Conservation (phyloP, 169 alveolate genomes). For the Cryptosporidium bovis region DNA sequence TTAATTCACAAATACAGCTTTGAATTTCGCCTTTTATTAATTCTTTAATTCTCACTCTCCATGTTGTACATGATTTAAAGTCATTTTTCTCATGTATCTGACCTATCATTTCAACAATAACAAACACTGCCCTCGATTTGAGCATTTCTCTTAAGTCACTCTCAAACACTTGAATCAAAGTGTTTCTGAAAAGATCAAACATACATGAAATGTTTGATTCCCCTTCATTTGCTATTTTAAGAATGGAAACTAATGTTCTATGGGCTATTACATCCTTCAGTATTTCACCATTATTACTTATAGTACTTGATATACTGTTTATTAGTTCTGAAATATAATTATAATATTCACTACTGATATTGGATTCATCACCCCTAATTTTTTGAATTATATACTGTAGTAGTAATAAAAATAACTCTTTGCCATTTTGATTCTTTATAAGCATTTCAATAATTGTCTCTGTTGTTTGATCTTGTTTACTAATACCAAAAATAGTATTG, state of each 20-base stretch:
- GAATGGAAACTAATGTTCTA: conserved; percentile 48
- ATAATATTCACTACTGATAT: neutral
- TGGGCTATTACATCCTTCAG: conserved; percentile 44
- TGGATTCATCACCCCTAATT: neutral
- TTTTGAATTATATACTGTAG: conserved; percentile 8
- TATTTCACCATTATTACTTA: conserved; percentile 2
- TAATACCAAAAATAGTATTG: conserved; percentile 8
- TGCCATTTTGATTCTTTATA: conserved; percentile 4
- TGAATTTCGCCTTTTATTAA: conserved; percentile 15
- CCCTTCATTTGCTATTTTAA: conserved; percentile 41
- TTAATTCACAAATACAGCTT: neutral
- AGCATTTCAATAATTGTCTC: conserved; percentile 17
- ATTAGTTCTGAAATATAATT: conserved; percentile 14
- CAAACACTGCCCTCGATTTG: conserved; percentile 62
- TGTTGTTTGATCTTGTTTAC: neutral
- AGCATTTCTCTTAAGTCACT: conserved; percentile 42
- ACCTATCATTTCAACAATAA: conserved; percentile 69
- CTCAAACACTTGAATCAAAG: neutral
- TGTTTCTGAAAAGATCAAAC: conserved; percentile 47
- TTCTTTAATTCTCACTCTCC: conserved; percentile 46
- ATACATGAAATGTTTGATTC: conserved; percentile 11
- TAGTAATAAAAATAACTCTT: conserved; percentile 23
- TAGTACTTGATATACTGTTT: neutral
- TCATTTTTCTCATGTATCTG: conserved; percentile 29
- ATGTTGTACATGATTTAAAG: conserved; percentile 22